phyloP scores from a whole-genome alignment of 2,329 filamentous ascomycete species.

The Ceratocystis ficicola region DNA sequence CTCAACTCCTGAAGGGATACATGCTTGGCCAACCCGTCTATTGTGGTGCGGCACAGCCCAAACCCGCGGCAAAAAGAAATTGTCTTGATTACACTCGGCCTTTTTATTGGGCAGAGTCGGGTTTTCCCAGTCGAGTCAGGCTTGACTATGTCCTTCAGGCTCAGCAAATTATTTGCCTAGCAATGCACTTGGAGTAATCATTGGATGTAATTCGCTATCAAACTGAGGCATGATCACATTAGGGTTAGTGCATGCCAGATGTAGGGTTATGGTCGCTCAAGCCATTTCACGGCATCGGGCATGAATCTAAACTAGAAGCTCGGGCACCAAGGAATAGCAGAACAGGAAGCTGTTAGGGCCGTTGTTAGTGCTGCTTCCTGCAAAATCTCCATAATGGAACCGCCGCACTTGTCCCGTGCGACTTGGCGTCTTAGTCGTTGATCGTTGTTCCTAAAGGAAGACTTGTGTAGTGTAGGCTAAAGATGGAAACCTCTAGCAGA shows the following conservation, averaged over 20 bases:
- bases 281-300: background rate
- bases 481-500: conserved; percentile 11
- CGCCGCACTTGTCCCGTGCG: background rate
- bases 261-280: background rate
- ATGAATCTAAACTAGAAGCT: background rate
- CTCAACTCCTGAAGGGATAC: background rate
- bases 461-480: background rate
- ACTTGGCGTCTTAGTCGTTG: background rate
- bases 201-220: too few species aligned
- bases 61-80: background rate
- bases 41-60: conserved; percentile 1
- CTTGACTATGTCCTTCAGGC: background rate
- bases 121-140: background rate
- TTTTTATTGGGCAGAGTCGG: background rate
- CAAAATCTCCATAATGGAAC: background rate
- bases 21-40: background rate
- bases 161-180: too few species aligned
- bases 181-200: too few species aligned
- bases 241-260: background rate
- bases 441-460: conserved; percentile 9
- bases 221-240: rapidly evolving
- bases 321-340: background rate
- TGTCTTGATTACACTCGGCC: background rate
- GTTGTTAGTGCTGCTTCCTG: background rate
- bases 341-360: background rate